Base-by-base conservation (phyloP, 306 rosid species). In the Quercus agrifolia region DNA sequence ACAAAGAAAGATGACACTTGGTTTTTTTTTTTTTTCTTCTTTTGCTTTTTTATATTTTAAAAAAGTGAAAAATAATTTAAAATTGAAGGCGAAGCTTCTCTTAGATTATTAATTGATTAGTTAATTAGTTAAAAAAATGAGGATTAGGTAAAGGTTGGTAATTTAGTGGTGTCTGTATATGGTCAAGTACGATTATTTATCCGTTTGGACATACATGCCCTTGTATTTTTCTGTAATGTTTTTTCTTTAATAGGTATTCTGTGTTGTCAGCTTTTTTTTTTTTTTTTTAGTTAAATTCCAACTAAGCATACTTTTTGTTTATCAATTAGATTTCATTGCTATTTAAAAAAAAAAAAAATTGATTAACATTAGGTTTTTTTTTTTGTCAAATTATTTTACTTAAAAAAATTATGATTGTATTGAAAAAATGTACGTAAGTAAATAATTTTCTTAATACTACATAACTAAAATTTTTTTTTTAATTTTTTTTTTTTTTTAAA, bases 81-180 rank as follows among this genome's bases (percentile, higher is more conserved):
- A 67, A 78, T 79, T 84, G 76, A 66, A 79, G 59, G 20, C 55
- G 92, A 91, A 86, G 90, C 89, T 89, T 89, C 87, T 56, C 1
- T 31, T 52, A 78, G 52, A 20, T 71, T 49, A 49, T 49, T 12
- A 12, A 49, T 49, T 49, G 15, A 49, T 49, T 49, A 49, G 54
- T 49, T 56, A 20, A 44, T 62, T 69, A 30, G 64, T 71, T 35
- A 18, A 1, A 76, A 76, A 57, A 80, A 28, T 30, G 58, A 70
- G 38, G 4, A 81, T 79, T 82, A 44, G 89, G 87, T 76, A 77
- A 73, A 71, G n/a, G 33, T 49, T 44, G 19, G 44, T 54, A 33
- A 35, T 20, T 21, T 66, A 38, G 31, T 64, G 64, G 18, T 63
- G 20, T 69, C 9, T 61, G 70, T 38, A 12, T 67, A 38, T 57